phyloP scores from a whole-genome alignment of 805 yeast species.

The Teunomyces barrocoloradensis region DNA sequence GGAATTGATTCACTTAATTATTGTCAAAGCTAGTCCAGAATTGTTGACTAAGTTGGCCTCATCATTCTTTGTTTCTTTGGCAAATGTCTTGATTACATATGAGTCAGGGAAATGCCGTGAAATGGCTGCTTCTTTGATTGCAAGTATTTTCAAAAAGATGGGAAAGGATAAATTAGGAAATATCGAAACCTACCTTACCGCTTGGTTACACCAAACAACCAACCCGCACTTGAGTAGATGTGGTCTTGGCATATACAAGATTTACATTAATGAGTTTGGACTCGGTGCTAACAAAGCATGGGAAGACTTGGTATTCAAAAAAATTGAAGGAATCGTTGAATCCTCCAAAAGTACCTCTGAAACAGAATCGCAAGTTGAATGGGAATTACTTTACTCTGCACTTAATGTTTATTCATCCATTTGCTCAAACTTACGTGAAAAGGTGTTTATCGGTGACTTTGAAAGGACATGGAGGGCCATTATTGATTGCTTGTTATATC shows the following conservation, averaged over 20 bases:
- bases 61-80: slow-evolving; percentile 79
- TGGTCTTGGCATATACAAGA: slow-evolving; percentile 69
- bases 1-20: slow-evolving; percentile 74
- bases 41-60: slow-evolving; percentile 60
- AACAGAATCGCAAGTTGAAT: slow-evolving; percentile 45
- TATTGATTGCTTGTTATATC: slow-evolving; percentile 62
- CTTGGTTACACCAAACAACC: slow-evolving; percentile 57
- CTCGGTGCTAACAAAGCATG: slow-evolving; percentile 35
- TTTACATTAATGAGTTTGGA: slow-evolving; percentile 53
- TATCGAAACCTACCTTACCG: slow-evolving; percentile 42
- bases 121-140: slow-evolving; percentile 66
- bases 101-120: slow-evolving; percentile 78
- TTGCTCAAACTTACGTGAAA: slow-evolving; percentile 35
- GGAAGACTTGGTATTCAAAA: slow-evolving; percentile 35
- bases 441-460: slow-evolving; percentile 25
- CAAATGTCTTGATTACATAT: slow-evolving; percentile 76
- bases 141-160: slow-evolving; percentile 52
- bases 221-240: slow-evolving; percentile 60
- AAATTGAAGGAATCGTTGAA: slow-evolving; percentile 22
- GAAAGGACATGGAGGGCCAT: slow-evolving; percentile 50
- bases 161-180: slow-evolving; percentile 29
- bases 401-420: slow-evolving; percentile 50
- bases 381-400: slow-evolving; percentile 78
- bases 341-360: slow-evolving; percentile 36
- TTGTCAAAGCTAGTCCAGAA: slow-evolving; percentile 61